These are phyloP conservation scores for Skeletonema marinoi DNA, from an alignment of 108 stramenopile species.

Conservation along the genomic window DNA sequence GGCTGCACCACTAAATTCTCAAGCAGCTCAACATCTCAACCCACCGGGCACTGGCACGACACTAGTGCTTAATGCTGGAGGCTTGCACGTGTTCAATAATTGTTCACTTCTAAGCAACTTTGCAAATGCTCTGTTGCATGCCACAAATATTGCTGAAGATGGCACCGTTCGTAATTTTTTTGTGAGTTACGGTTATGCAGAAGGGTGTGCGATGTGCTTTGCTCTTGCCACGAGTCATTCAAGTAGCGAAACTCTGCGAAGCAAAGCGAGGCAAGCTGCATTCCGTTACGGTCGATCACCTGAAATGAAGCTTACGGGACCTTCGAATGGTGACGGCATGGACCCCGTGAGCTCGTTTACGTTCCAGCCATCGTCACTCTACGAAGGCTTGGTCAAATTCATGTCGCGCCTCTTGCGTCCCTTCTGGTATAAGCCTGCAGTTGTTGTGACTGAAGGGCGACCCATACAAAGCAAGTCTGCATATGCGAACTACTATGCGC, in stretches of 20 bases:
- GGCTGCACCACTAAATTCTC: constrained; percentile 61
- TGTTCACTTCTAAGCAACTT: constrained; percentile 57
- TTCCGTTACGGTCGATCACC: constrained; percentile 43
- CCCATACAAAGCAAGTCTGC: constrained; percentile 39
- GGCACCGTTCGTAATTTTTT: constrained; percentile 67
- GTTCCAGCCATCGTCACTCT: constrained; percentile 73
- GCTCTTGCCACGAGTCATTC: constrained; percentile 57
- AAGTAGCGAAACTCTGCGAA: constrained; percentile 43
- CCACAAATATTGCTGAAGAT: constrained; percentile 65
- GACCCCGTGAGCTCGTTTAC: constrained; percentile 57
- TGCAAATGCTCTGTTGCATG: constrained; percentile 51
- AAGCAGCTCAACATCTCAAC: constrained; percentile 64
- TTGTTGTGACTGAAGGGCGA: constrained; percentile 83
- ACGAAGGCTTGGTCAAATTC: constrained; percentile 65
- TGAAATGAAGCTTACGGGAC: constrained; percentile 34
- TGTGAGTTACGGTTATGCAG: constrained; percentile 71
- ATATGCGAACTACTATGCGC: constrained; percentile 42
- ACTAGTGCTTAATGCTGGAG: constrained; percentile 75
- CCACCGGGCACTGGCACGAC: constrained; percentile 35
- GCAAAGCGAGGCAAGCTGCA: constrained; percentile 53
- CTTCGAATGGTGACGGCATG: constrained; percentile 32
- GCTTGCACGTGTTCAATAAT: constrained; percentile 71
- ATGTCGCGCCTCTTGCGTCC: constrained; percentile 82
- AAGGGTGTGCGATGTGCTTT: constrained; percentile 86
- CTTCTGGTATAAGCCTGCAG: constrained; percentile 86